phyloP scores from a whole-genome alignment of 2,329 filamentous ascomycete genomes.

The Aureobasidium sp. region DNA sequence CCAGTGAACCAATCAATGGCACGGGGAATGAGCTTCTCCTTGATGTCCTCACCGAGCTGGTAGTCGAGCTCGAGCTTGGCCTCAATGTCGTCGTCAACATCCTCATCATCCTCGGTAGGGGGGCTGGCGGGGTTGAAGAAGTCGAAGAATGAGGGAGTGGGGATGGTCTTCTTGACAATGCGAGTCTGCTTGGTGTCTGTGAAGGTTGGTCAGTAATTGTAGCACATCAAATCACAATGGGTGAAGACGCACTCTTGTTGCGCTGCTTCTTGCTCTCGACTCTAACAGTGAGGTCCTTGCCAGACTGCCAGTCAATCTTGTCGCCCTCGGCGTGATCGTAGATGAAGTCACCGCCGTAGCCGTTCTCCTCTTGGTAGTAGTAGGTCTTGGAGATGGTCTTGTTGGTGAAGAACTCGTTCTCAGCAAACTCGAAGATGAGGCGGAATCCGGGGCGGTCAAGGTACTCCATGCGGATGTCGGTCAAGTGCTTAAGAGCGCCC shows the following conservation, averaged over 20 bases:
- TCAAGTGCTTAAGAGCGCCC: constrained; percentile 79
- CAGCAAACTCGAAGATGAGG: constrained; percentile 91
- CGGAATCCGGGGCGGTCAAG: constrained; percentile 97
- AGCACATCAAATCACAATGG: too few species aligned
- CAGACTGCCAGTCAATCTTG: constrained; percentile 93
- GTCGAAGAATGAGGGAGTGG: constrained; percentile 95
- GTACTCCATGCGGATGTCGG: constrained; percentile 98
- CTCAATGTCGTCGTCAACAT: constrained; percentile 84
- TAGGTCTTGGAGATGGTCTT: constrained; percentile 97
- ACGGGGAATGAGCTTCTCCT: constrained; percentile 98
- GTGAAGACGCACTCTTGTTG: constrained; percentile 77
- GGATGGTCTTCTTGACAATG: constrained; percentile 97
- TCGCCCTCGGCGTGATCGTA: constrained; percentile 98
- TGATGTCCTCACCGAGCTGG: constrained; percentile 97
- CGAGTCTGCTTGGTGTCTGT: constrained; percentile 97
- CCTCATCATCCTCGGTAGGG: constrained; percentile 68
- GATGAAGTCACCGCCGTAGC: constrained; percentile 98
- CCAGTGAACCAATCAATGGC: constrained; percentile 99
- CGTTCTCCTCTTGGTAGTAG: constrained; percentile 97
- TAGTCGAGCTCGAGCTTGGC: constrained; percentile 97
- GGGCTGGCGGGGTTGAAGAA: constrained; percentile 93
- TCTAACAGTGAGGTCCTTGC: constrained; percentile 87
- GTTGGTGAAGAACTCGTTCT: constrained; percentile 97
- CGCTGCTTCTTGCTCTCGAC: constrained; percentile 99
- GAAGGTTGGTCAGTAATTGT: constrained; percentile 15